phyloP scores from a whole-genome alignment of 176 grass and related monocot genomes.

The Tillandsia fasciculata region DNA sequence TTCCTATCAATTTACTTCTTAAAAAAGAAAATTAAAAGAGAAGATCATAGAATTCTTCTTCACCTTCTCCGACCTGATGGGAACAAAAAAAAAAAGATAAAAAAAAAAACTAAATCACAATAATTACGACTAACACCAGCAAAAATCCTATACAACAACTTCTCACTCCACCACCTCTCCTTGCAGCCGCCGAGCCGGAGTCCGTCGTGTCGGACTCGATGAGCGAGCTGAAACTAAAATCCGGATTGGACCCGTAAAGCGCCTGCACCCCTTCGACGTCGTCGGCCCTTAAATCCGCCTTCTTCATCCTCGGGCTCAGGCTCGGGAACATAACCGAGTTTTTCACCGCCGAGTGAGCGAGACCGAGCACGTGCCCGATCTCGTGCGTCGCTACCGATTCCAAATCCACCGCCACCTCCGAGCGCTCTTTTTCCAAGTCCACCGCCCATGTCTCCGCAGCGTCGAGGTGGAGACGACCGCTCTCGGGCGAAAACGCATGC shows the following conservation, averaged over 20 bases:
- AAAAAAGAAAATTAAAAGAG: background rate
- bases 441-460: slow-evolving; percentile 62
- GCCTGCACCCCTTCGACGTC: slow-evolving; percentile 75
- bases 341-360: slow-evolving; percentile 56
- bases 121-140: too few species aligned
- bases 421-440: slow-evolving; percentile 30
- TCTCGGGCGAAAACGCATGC: slow-evolving; percentile 79
- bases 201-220: slow-evolving; percentile 28
- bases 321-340: slow-evolving; percentile 85
- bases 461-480: slow-evolving; percentile 80
- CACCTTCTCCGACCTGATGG: background rate
- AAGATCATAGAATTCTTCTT: background rate
- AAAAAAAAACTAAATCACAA: too few species aligned
- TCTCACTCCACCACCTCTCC: background rate
- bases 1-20: background rate
- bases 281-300: slow-evolving; percentile 61
- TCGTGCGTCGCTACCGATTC: slow-evolving; percentile 91
- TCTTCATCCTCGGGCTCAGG: slow-evolving; percentile 48
- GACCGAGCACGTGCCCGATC: slow-evolving; percentile 84
- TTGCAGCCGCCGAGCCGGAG: background rate
- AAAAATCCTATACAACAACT: too few species aligned
- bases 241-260: slow-evolving; percentile 70
- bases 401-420: slow-evolving; percentile 35
- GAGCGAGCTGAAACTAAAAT: slow-evolving; percentile 61
- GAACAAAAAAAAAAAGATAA: too few species aligned